Evolutionary conservation across 2,329 filamentous ascomycete genomes (phyloP).

Genomic region (Alternaria sp.): DNA sequence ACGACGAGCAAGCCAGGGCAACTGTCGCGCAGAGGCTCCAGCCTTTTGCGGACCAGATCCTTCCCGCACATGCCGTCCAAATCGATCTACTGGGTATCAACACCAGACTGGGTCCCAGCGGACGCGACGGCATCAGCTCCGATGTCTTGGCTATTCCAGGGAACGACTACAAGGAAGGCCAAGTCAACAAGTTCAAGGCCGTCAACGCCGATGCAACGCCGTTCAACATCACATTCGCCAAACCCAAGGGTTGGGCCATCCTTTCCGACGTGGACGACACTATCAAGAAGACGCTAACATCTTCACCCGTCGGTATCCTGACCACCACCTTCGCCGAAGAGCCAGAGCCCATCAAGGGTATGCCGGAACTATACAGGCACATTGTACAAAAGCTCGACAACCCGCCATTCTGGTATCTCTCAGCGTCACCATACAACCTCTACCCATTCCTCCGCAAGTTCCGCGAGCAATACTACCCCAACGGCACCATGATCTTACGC

Average conservation of each 20-base stretch:
- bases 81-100: slow-evolving; percentile 61
- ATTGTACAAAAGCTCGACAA: slow-evolving; percentile 62
- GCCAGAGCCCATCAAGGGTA: slow-evolving; percentile 74
- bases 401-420: slow-evolving; percentile 90
- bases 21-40: slow-evolving; percentile 72
- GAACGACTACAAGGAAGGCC: slow-evolving; percentile 46
- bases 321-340: slow-evolving; percentile 81
- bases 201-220: slow-evolving; percentile 52
- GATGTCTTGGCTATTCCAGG: slow-evolving; percentile 61
- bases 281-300: slow-evolving; percentile 88
- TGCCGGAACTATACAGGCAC: slow-evolving; percentile 81
- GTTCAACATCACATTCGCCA: slow-evolving; percentile 76
- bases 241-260: slow-evolving; percentile 80
- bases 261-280: slow-evolving; percentile 95
- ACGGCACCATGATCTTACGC: slow-evolving; percentile 81
- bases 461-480: slow-evolving; percentile 71
- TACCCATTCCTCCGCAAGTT: slow-evolving; percentile 86
- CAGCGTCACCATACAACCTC: slow-evolving; percentile 91
- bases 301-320: slow-evolving; percentile 79
- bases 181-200: slow-evolving; percentile 38
- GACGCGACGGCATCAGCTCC: slow-evolving; percentile 73
- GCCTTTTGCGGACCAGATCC: slow-evolving; percentile 79
- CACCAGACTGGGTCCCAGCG: slow-evolving; percentile 68
- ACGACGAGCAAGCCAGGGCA: slow-evolving; percentile 57
- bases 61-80: slow-evolving; percentile 72